Conservation (phyloP, 2,329 filamentous ascomycete genomes). For the Cladosporium sp. region DNA sequence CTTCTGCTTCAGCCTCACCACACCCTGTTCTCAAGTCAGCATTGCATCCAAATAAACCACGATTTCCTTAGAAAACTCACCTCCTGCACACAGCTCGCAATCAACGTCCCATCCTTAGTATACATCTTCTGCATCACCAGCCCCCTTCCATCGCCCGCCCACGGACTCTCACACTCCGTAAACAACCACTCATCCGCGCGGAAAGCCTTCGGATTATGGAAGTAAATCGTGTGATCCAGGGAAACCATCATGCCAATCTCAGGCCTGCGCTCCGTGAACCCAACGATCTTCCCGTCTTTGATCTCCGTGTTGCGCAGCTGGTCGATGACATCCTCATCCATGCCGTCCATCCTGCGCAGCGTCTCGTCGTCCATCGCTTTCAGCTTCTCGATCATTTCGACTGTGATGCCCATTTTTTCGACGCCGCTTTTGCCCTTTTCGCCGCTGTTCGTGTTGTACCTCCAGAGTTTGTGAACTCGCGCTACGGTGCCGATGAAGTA, state of each 20-base stretch:
- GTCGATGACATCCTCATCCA: conserved; percentile 55
- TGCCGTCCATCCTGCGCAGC: conserved; percentile 43
- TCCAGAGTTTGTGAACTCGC: conserved; percentile 77
- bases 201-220: conserved; percentile 53
- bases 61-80: conserved; percentile 40
- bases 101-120: conserved; percentile 66
- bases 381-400: conserved; percentile 47
- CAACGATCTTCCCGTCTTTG: conserved; percentile 42
- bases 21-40: conserved; percentile 44
- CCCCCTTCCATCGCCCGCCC: conserved; percentile 75
- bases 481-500: conserved; percentile 91
- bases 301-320: conserved; percentile 46
- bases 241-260: conserved; percentile 82
- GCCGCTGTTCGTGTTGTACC: conserved; percentile 54
- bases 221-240: conserved; percentile 68
- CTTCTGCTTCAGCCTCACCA: conserved; percentile 52
- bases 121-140: conserved; percentile 76
- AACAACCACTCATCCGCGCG: conserved; percentile 71
- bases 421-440: conserved; percentile 22
- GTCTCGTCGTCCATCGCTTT: conserved; percentile 47
- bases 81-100: conserved; percentile 82
- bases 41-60: background rate
- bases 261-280: conserved; percentile 53
- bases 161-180: conserved; percentile 76
- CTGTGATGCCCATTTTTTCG: conserved; percentile 31